phyloP scores from a whole-genome alignment of 2,329 filamentous ascomycete genomes.

The Xylariales sp. region DNA sequence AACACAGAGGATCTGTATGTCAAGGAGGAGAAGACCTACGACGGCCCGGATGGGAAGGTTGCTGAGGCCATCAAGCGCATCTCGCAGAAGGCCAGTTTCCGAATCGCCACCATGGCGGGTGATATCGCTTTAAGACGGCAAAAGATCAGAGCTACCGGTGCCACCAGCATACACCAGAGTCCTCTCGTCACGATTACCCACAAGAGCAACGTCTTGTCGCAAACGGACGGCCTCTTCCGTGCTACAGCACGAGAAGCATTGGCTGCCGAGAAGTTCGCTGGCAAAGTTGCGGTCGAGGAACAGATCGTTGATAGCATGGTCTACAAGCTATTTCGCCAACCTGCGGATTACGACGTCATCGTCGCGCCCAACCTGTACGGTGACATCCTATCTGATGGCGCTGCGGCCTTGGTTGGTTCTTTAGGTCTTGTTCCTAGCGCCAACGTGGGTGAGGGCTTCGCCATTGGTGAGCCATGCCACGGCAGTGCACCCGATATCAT shows the following conservation, averaged over 20 bases:
- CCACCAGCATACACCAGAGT: conserved; percentile 56
- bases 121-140: conserved; percentile 88
- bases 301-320: conserved; percentile 99
- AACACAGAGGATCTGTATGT: conserved; percentile 99
- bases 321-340: conserved; percentile 98
- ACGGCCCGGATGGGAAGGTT: conserved; percentile 72
- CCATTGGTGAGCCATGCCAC: conserved; percentile 97
- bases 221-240: conserved; percentile 95
- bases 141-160: conserved; percentile 62
- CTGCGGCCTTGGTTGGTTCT: conserved; percentile 86
- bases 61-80: conserved; percentile 98
- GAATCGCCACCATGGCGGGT: conserved; percentile 90
- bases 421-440: conserved; percentile 90
- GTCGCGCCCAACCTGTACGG: conserved; percentile 97
- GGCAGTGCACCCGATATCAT: conserved; percentile 93
- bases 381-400: conserved; percentile 92
- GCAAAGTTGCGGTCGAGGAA: conserved; percentile 71
- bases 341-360: conserved; percentile 92
- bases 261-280: conserved; percentile 55
- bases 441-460: conserved; percentile 91
- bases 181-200: conserved; percentile 94
- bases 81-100: conserved; percentile 73
- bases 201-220: conserved; percentile 94
- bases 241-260: conserved; percentile 72
- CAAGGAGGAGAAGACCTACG: conserved; percentile 86